A percentile compares a stretch with the other conserved stretches of the same genome.
Conservation (phyloP, 1,284 basidiomycete species). For the Xanthoconium separans region DNA sequence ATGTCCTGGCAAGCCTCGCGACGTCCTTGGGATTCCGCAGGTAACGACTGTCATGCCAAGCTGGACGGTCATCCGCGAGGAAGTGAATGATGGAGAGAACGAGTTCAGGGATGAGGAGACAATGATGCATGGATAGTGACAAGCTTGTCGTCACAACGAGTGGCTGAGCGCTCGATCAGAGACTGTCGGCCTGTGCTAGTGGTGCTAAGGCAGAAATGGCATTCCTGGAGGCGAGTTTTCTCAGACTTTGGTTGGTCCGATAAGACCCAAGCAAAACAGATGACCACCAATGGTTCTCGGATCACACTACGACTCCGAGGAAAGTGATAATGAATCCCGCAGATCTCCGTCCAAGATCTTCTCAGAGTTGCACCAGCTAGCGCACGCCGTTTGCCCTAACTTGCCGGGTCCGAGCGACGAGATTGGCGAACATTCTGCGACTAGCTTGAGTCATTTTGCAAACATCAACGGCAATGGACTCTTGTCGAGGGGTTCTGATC, state of each 20-base stretch:
- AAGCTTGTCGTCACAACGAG: background rate
- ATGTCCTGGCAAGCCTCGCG: conserved; percentile 29
- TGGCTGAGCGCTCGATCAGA: conserved; percentile 1
- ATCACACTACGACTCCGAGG: no score
- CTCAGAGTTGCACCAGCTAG: no score
- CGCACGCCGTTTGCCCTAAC: no score
- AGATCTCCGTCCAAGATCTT: no score
- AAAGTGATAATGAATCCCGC: no score
- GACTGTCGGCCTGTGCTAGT: background rate
- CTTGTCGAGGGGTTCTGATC: no score
- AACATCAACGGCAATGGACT: no score
- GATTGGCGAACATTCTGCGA: no score
- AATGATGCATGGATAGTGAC: conserved; percentile 25
- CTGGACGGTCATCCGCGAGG: conserved; percentile 25
- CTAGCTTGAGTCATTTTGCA: no score
- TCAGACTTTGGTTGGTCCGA: conserved; percentile 16
- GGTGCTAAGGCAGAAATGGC: background rate
- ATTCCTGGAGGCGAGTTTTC: conserved; percentile 11
- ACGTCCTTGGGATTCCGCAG: conserved; percentile 24
- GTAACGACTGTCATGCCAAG: conserved; percentile 19
- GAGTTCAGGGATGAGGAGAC: conserved; percentile 29
- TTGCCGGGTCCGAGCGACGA: no score
- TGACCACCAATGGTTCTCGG: no score
- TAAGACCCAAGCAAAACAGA: background rate
- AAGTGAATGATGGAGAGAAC: conserved; percentile 23